These are phyloP conservation scores for Debaryomyces robertsiae DNA, from an alignment of 1,139 yeast species.

Conservation along the genomic window DNA sequence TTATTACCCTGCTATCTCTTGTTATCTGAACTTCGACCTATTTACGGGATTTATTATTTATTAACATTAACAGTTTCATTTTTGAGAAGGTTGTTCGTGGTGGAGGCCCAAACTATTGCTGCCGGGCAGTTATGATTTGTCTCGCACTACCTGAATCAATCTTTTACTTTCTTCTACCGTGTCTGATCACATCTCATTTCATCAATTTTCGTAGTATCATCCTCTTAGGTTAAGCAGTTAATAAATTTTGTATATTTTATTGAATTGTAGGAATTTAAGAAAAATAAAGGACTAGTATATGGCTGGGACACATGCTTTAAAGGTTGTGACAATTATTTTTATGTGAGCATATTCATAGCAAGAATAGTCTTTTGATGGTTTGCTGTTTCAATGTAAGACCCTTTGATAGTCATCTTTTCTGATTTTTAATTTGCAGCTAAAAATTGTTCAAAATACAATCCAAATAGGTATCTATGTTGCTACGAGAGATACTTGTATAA, in stretches of 20 bases:
- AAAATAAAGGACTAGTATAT: too few species aligned
- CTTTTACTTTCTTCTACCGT: neutral
- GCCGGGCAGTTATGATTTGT: neutral
- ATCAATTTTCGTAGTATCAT: neutral
- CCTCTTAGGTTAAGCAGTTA: neutral
- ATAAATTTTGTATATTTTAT: neutral
- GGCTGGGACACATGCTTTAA: too few species aligned
- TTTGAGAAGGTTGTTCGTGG: neutral
- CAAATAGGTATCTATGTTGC: too few species aligned
- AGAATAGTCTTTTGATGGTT: too few species aligned
- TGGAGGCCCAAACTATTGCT: neutral
- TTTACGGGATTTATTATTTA: neutral
- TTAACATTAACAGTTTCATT: neutral
- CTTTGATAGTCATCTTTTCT: too few species aligned
- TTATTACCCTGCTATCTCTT: conserved; percentile 6
- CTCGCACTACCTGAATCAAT: neutral
- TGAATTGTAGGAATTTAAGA: too few species aligned
- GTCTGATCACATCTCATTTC: neutral
- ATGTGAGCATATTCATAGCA: too few species aligned
- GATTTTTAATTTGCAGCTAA: too few species aligned
- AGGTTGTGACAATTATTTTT: too few species aligned
- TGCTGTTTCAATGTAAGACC: too few species aligned
- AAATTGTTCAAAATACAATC: too few species aligned
- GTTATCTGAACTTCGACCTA: neutral
- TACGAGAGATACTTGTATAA: too few species aligned